Percentiles rank a stretch among this genome's conserved stretches.
Conservation (phyloP, 2,329 filamentous ascomycete genomes). For the Phialophora verrucosa region DNA sequence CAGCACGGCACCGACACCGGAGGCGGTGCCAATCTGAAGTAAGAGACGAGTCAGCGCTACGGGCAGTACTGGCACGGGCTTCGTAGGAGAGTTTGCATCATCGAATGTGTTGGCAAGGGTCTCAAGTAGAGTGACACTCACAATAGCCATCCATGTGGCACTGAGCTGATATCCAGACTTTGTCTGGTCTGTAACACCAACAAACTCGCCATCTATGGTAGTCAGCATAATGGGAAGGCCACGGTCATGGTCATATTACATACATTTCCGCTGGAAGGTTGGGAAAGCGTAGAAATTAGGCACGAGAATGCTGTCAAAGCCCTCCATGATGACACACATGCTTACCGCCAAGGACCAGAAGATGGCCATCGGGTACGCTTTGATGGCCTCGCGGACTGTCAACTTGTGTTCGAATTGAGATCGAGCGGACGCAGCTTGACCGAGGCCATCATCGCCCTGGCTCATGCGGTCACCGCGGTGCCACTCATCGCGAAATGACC, state of each 20-base stretch:
- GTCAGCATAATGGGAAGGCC: not conserved
- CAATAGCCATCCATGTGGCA: constrained; percentile 30
- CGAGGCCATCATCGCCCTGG: constrained; percentile 9
- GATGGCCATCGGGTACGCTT: constrained; percentile 41
- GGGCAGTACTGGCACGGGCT: constrained; percentile 52
- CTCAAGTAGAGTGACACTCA: constrained; percentile 1
- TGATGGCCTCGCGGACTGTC: constrained; percentile 35
- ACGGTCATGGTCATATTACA: constrained; percentile 15
- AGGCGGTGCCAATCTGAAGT: constrained; percentile 26
- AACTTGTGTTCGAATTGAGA: constrained; percentile 31
- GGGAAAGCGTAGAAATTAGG: constrained; percentile 42
- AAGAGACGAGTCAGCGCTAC: not conserved
- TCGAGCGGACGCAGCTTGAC: constrained; percentile 13
- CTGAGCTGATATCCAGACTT: constrained; percentile 43
- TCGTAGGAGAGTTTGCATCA: not conserved
- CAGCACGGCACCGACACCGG: constrained; percentile 30
- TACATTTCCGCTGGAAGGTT: constrained; percentile 45
- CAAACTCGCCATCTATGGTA: constrained; percentile 29
- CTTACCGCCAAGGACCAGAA: constrained; percentile 50
- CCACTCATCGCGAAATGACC: not conserved
- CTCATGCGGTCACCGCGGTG: not conserved
- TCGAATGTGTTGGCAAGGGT: not conserved
- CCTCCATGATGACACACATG: constrained; percentile 59
- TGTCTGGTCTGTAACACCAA: constrained; percentile 32
- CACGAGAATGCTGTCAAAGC: constrained; percentile 41